These are phyloP conservation scores for Cyclocybe aegerita DNA, from an alignment of 768 basidiomycete species.

Conservation along the genomic window DNA sequence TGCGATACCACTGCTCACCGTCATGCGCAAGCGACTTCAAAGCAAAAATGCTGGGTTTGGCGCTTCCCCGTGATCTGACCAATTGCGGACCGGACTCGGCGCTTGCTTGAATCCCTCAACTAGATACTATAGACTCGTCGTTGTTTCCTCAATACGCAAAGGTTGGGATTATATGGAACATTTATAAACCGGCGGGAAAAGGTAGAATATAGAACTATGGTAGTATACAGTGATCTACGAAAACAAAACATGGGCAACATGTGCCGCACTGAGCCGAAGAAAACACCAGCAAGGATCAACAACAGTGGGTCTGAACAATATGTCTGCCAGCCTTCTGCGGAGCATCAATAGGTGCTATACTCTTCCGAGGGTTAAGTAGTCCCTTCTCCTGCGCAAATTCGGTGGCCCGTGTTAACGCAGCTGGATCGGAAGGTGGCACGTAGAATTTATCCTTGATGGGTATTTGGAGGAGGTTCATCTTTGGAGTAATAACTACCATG, in stretches of 20 bases:
- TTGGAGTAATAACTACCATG: constrained; percentile 92
- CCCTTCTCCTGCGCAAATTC: constrained; percentile 90
- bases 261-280: background rate
- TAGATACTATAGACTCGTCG: too few species aligned
- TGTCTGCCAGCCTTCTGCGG: constrained; percentile 16
- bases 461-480: constrained; percentile 93
- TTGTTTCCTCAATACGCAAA: too few species aligned
- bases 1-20: constrained; percentile 8
- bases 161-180: too few species aligned
- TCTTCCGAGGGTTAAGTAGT: constrained; percentile 62
- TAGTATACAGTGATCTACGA: too few species aligned
- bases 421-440: constrained; percentile 83
- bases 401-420: constrained; percentile 61
- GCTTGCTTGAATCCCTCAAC: too few species aligned
- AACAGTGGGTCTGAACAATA: constrained; percentile 10
- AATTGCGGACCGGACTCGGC: too few species aligned
- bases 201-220: too few species aligned
- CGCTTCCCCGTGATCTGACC: constrained; percentile 1
- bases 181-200: too few species aligned
- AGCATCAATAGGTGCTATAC: constrained; percentile 18
- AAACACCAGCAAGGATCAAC: background rate
- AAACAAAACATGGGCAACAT: too few species aligned
- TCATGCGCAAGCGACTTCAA: constrained; percentile 10
- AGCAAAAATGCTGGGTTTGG: background rate
- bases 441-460: constrained; percentile 94